Evolutionary conservation across 176 grass and related monocot genomes (phyloP), one percentile per base, ranked within the genome.

Genomic region (Dendrocalamus sinicus): DNA sequence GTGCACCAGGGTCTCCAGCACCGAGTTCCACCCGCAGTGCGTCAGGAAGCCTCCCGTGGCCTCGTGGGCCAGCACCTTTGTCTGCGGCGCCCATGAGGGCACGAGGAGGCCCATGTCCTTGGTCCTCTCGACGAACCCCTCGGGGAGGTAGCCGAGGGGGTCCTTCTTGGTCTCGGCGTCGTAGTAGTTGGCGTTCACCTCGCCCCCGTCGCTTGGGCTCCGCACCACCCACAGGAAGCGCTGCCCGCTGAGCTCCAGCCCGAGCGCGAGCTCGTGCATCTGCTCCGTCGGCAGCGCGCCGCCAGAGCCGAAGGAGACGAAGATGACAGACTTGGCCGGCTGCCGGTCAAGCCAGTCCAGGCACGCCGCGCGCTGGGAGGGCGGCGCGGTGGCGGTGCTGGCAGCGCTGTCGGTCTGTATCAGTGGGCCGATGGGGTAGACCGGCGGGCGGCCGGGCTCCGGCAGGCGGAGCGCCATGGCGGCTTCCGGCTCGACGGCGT

Each of bases 11-110:
- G 86, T 89, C 86, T 95, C 93, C 0, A 92, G 63, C 51, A 76
- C 79, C 12, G 91, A 95, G 86, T 95, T 95, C 93, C 86, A 92
- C 1, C 91, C 91, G 23, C 93, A 95, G 50, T 93, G 93, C 0
- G 83, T 92, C 11, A 95, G 32, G 83, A 95, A 95, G 1, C 88
- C 91, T 1, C 88, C 91, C 0, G 88, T 95, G 16, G 93, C 72
- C 0, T 0, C 4, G 75, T 95, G 93, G 3, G 86, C 76, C 8
- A 95, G 63, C 26, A 95, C 81, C 70, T 60, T 28, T 0, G 35
- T 51, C 77, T 95, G 88, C 37, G 90, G 92, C 0, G 75, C 89
- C 93, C 93, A 95, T 0, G 80, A 81, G 0, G 85, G 76, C 4
- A 95, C 93, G 0, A 95, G 20, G 0, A 88, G 44, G 3, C 93